These are phyloP conservation scores for Hibiscus trionum DNA, from an alignment of 345 rosid genomes.

Conservation along the genomic window DNA sequence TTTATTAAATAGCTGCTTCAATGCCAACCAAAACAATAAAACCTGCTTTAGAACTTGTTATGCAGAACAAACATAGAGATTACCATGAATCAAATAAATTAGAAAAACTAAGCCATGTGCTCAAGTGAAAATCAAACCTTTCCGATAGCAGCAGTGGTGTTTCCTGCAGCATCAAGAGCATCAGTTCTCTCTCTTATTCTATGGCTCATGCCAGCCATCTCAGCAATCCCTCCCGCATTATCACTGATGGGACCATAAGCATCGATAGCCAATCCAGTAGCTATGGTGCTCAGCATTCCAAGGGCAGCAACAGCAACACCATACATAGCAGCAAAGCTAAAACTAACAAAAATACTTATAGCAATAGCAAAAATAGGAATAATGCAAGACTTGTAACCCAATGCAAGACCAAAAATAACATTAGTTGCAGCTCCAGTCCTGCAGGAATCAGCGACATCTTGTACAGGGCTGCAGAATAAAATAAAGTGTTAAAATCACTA, in stretches of 20 bases:
- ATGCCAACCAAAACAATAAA: background rate
- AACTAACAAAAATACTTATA: slow-evolving; percentile 58
- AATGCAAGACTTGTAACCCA: slow-evolving; percentile 77
- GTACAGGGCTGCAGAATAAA: slow-evolving; percentile 67
- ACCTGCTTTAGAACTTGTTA: background rate
- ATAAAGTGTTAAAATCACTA: background rate
- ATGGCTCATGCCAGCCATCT: slow-evolving; percentile 89
- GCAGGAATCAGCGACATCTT: slow-evolving; percentile 96
- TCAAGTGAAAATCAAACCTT: slow-evolving; percentile 35
- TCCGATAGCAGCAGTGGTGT: slow-evolving; percentile 79
- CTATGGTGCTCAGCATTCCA: slow-evolving; percentile 83
- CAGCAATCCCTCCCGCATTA: slow-evolving; percentile 78
- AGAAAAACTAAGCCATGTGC: background rate
- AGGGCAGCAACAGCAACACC: slow-evolving; percentile 83
- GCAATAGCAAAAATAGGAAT: slow-evolving; percentile 83
- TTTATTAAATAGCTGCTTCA: background rate
- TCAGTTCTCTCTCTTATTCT: slow-evolving; percentile 72
- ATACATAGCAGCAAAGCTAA: slow-evolving; percentile 82
- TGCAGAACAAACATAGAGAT: background rate
- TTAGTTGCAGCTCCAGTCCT: slow-evolving; percentile 85
- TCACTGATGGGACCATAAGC: slow-evolving; percentile 85
- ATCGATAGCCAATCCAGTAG: slow-evolving; percentile 49
- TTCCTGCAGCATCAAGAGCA: slow-evolving; percentile 84
- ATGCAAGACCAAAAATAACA: slow-evolving; percentile 43
- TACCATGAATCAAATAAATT: background rate